Evolutionary conservation across 2,329 filamentous ascomycete species (phyloP).

Genomic region (Tolypocladium tropicale): DNA sequence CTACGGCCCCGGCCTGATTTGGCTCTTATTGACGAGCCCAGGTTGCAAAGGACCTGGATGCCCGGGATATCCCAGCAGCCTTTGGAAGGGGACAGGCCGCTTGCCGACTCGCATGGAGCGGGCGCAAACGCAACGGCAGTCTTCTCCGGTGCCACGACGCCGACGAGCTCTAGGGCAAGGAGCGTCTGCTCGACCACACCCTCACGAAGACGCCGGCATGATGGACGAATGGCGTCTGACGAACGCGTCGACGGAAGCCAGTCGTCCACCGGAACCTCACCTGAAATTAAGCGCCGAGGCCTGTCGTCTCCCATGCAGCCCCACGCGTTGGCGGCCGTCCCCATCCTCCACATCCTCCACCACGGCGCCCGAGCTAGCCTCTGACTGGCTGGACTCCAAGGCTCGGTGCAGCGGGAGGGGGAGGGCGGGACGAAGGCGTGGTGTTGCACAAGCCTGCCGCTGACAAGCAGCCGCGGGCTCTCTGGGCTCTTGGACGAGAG

Average conservation of each 20-base stretch:
- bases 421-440: background rate
- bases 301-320: constrained; percentile 40
- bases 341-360: constrained; percentile 16
- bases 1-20: background rate
- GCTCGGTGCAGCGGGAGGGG: constrained; percentile 1
- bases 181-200: background rate
- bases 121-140: background rate
- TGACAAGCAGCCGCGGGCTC: background rate
- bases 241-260: constrained; percentile 24
- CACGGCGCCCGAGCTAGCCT: constrained; percentile 1
- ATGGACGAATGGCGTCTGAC: constrained; percentile 11
- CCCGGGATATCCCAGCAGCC: background rate
- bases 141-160: background rate
- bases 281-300: constrained; percentile 45
- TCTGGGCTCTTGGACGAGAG: background rate
- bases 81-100: background rate
- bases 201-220: background rate
- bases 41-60: background rate
- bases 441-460: background rate
- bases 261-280: constrained; percentile 17
- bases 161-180: background rate
- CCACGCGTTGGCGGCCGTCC: constrained; percentile 18
- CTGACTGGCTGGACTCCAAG: constrained; percentile 7
- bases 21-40: background rate
- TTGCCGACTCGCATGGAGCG: background rate